Evolutionary conservation across 352 stramenopile genomes (phyloP), one percentile per base, ranked within the genome.

Genomic region (Globisporangium middletonii): DNA sequence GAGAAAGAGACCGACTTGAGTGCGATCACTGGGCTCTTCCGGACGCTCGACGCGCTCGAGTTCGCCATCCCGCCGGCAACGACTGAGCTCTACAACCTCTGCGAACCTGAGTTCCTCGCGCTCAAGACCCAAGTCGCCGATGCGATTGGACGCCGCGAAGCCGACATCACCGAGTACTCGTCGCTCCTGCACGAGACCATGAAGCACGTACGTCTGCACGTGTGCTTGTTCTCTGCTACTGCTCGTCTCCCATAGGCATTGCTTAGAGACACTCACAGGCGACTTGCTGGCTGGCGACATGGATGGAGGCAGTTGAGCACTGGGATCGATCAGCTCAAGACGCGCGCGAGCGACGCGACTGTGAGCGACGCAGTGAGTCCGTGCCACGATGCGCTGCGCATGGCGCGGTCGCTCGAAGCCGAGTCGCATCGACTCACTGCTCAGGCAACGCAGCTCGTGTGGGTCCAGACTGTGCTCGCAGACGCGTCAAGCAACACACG

Each of bases 1-100:
- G 62, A 81, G n/a, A 72, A 76, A 11, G 75, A 88, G 26, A 58
- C 65, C 13, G 69, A 83, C 15, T 56, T 89, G 16, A 60, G 46
- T 3, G 81, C 86, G n/a, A 37, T 88, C 0, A 55, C 72, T 12
- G 58, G 83, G 0, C 63, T 88, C 13, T 77, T 84, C 12, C 19
- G 12, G 0, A 16, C 81, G 11, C 33, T 88, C 0, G 50, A 65
- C 7, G 58, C 59, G 2, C 65, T 88, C 1, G 62, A 65, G 8
- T 72, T 88, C 18, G 18, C 38, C 0, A 62, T 77, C 19, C 57
- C 77, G 4, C n/a, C 62, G 0, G 48, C 72, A 2, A 75, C 71
- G 0, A 12, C 50, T 0, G 67, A 74, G 48, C 35, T 55, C 16
- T 79, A 69, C 41, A 72, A 71, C 6, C 27, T 81, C 18, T 81